These are phyloP conservation scores for Globisporangium paroecandrum DNA, from an alignment of 352 stramenopile species.

Conservation along the genomic window DNA sequence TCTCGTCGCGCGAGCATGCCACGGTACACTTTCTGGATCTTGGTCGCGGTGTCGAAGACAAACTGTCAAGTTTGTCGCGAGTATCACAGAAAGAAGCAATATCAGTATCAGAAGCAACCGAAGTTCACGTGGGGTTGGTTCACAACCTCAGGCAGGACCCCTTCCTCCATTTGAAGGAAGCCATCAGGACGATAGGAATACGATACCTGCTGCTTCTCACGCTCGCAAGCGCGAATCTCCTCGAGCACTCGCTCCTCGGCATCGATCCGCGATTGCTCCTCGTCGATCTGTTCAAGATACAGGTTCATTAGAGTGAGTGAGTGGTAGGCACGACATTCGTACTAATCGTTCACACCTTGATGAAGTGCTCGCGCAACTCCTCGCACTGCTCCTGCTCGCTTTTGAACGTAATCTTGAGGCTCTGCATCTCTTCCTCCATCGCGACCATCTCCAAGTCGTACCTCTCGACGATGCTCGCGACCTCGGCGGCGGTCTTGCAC, in stretches of 20 bases:
- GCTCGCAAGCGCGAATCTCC: constrained; percentile 61
- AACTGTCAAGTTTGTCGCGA: constrained; percentile 28
- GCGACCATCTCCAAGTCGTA: constrained; percentile 74
- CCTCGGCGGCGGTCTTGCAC: constrained; percentile 72
- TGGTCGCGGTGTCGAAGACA: constrained; percentile 54
- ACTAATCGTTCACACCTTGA: constrained; percentile 32
- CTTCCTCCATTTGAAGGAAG: too few relatives aligned
- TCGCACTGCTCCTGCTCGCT: constrained; percentile 54
- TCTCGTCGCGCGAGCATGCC: constrained; percentile 60
- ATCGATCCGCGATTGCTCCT: constrained; percentile 83
- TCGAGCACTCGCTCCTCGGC: constrained; percentile 73
- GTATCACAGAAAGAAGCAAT: neutral
- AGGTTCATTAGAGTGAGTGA: neutral
- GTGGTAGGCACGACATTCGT: neutral
- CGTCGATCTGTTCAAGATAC: constrained; percentile 48
- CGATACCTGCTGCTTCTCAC: constrained; percentile 66
- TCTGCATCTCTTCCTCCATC: constrained; percentile 52
- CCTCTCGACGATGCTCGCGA: constrained; percentile 66
- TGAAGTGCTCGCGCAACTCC: constrained; percentile 81
- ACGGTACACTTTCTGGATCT: constrained; percentile 83
- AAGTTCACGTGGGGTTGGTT: too few relatives aligned
- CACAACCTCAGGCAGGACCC: too few relatives aligned
- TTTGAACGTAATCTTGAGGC: constrained; percentile 39
- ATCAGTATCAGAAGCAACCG: neutral
- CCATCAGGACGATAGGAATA: too few relatives aligned